phyloP scores from a whole-genome alignment of 169 alveolate species.

The Eimeria praecox region DNA sequence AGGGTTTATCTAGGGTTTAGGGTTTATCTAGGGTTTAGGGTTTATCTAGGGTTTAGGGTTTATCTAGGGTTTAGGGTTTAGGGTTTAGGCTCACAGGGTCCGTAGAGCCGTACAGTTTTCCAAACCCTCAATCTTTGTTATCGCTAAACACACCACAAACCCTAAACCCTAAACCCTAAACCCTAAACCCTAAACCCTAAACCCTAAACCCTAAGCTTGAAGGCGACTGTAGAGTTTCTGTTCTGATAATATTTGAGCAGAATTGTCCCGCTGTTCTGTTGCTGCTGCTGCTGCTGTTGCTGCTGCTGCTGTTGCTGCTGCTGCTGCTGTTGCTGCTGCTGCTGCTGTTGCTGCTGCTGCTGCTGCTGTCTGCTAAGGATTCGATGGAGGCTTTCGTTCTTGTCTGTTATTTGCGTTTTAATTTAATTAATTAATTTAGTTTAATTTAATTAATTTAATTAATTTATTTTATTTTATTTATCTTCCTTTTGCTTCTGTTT shows the following conservation, averaged over 20 bases:
- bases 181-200: conserved; percentile 37
- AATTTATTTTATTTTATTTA: no score
- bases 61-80: conserved; percentile 11
- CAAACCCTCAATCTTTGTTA: conserved; percentile 91
- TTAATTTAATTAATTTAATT: no score
- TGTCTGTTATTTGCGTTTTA: no score
- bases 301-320: neutral
- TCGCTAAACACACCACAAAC: conserved; percentile 34
- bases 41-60: neutral
- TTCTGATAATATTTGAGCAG: no score
- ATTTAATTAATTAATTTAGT: no score
- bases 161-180: conserved; percentile 45
- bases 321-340: no score
- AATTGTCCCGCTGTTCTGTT: conserved; percentile 5
- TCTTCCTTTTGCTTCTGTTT: no score
- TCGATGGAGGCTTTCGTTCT: no score
- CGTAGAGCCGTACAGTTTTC: conserved; percentile 89
- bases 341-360: no score
- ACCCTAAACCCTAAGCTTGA: no score
- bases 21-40: neutral
- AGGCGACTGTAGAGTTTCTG: no score
- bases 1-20: neutral
- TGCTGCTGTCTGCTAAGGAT: no score
- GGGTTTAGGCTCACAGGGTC: conserved; percentile 85
- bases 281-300: conserved; percentile 50